Evolutionary conservation across 768 basidiomycete genomes (phyloP), one percentile per base, ranked within the genome.

Genomic region (Amanita brunnescens): DNA sequence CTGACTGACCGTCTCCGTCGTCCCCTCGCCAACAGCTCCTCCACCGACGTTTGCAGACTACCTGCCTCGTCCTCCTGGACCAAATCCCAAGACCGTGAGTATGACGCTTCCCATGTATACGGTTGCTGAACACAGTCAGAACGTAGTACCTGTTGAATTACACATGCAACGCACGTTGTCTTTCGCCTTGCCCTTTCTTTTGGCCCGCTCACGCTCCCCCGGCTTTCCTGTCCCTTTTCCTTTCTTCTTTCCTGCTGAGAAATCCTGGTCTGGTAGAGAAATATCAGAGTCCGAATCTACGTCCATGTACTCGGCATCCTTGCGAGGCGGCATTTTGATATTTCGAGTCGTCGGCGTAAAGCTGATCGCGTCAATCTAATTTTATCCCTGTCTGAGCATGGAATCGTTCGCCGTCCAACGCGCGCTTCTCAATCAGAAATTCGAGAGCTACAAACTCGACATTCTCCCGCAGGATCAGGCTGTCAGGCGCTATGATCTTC

Each of bases 81-180:
- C 0, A 87, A 88, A 59, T 98, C 96, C 96, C 96, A 99, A 42
- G 91, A 89, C 34, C 93, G 84, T 30, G 87, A 83, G 63, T 93
- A 97, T 2, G 87, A 85, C 1, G 91, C 95, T 63, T 98, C 95
- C 95, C 95, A 99, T 26, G 92, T 88, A 58, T 95, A 94, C 3
- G 83, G 78, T 79, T 85, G 82, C 85, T 87, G 23, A 34, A 18
- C n/a, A 61, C 52, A 26, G 14, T 30, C n/a, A 34, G 32, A 7
- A 34, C 43, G 24, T 34, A 32, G 43, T 26, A 29, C 20, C 48
- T 23, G 33, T 39, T 20, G 14, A 52, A 14, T 41, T 52, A 32
- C 26, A 18, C 48, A 46, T 49, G n/a, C 12, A 29, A 54, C 64
- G 52, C 59, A 70, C 70, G 33, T 63, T 65, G 58, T 83, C 80